Evolutionary conservation across 2,329 filamentous ascomycete genomes (phyloP), one percentile per base, ranked within the genome.

Genomic region (Fonsecaea pedrosoi): DNA sequence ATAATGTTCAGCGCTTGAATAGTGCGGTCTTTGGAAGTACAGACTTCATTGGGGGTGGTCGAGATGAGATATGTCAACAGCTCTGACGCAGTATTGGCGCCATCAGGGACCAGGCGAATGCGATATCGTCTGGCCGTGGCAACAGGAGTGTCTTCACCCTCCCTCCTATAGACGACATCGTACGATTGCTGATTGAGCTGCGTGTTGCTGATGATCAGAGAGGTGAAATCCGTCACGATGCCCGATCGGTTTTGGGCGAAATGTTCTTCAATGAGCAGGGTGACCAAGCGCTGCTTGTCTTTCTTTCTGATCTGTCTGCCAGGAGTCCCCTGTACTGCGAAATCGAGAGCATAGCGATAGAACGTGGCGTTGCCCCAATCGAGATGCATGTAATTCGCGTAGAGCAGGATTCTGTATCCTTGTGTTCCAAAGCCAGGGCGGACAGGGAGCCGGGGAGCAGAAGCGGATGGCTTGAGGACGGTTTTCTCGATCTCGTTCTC

Each of bases 241-340:
- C 69, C 64, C 9, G 68, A 70, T 34, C 67, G 67, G 15, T 73
- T 54, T n/a, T 73, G 30, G 1, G 71, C 5, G 70, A 79, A 74
- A 67, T 79, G 70, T 67, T 79, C 73, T 60, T 80, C 76, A 15
- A 82, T 69, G 18, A 88, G 71, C 25, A 84, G 72, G 15, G 83
- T 75, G 15, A 87, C 76, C 4, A 86, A 76, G 4, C 81, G 81
- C 50, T 79, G 79, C 40, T 78, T 82, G 74, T 82, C 84, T 38
- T 78, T 78, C 60, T 80, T 81, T 48, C 74, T 61, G 2, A 74
- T 74, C 3, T 71, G 59, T 6, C 69, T 70, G 5, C 69, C 74
- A 2, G 75, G 71, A n/a, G 74, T 63, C 25, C 76, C 73, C 3
- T 72, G 25, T n/a, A 13, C 73, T 1, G 70, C 67, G 21, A 78